These are phyloP conservation scores for Linderniella brevidens DNA, from an alignment of 257 asterid genomes.

Conservation along the genomic window DNA sequence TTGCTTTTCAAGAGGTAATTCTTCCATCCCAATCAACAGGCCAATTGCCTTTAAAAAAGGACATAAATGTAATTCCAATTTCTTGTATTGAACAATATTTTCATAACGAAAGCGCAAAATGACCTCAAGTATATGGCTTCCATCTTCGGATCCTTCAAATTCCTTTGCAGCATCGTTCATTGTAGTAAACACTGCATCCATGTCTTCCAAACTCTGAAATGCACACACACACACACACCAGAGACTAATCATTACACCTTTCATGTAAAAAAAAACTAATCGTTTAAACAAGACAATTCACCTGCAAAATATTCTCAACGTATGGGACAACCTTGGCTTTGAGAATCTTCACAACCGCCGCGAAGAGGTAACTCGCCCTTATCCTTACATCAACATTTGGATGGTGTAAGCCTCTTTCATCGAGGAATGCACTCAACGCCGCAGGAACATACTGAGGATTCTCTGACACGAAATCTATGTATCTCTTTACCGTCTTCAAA, in stretches of 20 bases:
- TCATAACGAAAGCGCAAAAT: slow-evolving; percentile 4
- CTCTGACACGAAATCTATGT: slow-evolving; percentile 60
- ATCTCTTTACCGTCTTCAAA: slow-evolving; percentile 77
- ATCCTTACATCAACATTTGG: slow-evolving; percentile 60
- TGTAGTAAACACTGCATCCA: slow-evolving; percentile 57
- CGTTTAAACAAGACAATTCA: slow-evolving; percentile 10
- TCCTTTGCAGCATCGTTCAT: slow-evolving; percentile 33
- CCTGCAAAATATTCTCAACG: slow-evolving; percentile 90
- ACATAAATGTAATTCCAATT: slow-evolving; percentile 6
- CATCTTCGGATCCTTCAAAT: slow-evolving; percentile 62
- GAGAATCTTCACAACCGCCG: slow-evolving; percentile 81
- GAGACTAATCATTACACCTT: neutral
- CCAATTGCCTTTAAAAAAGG: slow-evolving; percentile 63
- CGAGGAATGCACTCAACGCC: slow-evolving; percentile 69
- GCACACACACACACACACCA: neutral
- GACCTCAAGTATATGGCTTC: slow-evolving; percentile 93
- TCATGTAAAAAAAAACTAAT: neutral
- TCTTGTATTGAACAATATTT: slow-evolving; percentile 4
- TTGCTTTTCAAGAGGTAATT: slow-evolving; percentile 76
- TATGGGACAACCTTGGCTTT: slow-evolving; percentile 79
- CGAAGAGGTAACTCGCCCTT: slow-evolving; percentile 90
- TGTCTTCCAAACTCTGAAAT: slow-evolving; percentile 66
- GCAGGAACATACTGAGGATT: slow-evolving; percentile 65
- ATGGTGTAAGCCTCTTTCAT: slow-evolving; percentile 92
- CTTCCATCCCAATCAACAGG: slow-evolving; percentile 92